Evolutionary conservation across 169 alveolate species (phyloP).

Genomic region (Babesia caballi): DNA sequence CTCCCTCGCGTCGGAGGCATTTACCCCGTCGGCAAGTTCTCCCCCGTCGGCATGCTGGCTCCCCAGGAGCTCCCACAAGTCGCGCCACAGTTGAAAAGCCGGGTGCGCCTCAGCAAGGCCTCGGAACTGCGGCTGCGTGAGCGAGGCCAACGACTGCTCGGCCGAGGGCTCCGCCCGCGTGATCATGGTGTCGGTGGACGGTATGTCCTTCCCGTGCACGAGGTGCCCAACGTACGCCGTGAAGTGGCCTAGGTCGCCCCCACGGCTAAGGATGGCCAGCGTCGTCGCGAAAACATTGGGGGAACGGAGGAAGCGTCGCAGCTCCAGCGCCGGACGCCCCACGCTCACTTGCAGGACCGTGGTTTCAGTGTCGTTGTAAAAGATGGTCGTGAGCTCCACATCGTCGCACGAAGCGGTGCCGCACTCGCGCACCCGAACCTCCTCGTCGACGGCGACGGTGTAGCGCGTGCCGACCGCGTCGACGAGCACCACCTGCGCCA

Average conservation of each 20-base stretch:
- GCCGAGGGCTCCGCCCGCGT: neutral
- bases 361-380: neutral
- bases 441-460: constrained; percentile 1
- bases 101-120: neutral
- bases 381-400: neutral
- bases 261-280: neutral
- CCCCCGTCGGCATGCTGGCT: neutral
- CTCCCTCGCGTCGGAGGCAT: no score
- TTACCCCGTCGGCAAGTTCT: no score
- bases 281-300: constrained; percentile 6
- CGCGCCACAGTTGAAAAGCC: constrained; percentile 1
- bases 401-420: neutral
- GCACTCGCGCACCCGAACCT: neutral
- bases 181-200: constrained; percentile 1
- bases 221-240: neutral
- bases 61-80: neutral
- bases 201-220: neutral
- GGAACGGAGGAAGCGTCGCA: neutral
- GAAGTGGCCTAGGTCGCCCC: neutral
- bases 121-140: neutral
- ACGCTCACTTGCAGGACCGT: neutral
- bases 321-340: neutral
- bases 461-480: constrained; percentile 30
- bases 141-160: neutral
- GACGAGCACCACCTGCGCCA: constrained; percentile 19